Percentiles rank a stretch among this genome's conserved stretches.
These are phyloP conservation scores for Capsella bursapastoris DNA, from an alignment of 345 rosid species.

Conservation along the genomic window DNA sequence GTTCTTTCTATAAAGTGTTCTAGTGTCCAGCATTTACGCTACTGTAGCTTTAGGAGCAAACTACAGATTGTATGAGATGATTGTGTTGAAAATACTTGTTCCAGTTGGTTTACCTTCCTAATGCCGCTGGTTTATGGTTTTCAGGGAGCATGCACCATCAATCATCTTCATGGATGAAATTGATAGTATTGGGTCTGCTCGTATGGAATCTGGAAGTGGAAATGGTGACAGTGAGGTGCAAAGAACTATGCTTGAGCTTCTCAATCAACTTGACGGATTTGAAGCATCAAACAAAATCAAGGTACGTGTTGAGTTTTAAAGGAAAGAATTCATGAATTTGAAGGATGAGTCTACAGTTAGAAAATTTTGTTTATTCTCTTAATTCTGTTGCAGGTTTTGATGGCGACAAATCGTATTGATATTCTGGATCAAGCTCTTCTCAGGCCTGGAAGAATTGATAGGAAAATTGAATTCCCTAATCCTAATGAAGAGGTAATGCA, in stretches of 20 bases:
- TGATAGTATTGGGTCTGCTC: slow-evolving; percentile 96
- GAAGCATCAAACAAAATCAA: slow-evolving; percentile 99
- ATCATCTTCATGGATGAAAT: slow-evolving; percentile 99
- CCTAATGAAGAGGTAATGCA: slow-evolving; percentile 84
- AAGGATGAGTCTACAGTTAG: not conserved
- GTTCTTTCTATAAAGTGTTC: not conserved
- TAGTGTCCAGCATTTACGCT: not conserved
- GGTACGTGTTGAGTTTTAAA: slow-evolving; percentile 46
- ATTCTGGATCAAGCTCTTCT: slow-evolving; percentile 97
- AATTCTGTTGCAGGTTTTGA: slow-evolving; percentile 69
- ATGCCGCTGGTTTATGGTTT: not conserved
- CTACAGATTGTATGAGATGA: not conserved
- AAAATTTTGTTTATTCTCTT: not conserved
- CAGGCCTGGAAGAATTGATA: slow-evolving; percentile 96
- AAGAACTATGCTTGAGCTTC: slow-evolving; percentile 99
- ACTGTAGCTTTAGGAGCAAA: not conserved
- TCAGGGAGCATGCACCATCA: slow-evolving; percentile 98
- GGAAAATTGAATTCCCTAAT: slow-evolving; percentile 98
- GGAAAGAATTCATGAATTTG: not conserved
- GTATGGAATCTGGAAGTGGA: slow-evolving; percentile 99
- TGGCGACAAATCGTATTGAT: slow-evolving; percentile 99
- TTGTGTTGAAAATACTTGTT: not conserved
- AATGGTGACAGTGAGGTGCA: slow-evolving; percentile 99
- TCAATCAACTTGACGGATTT: slow-evolving; percentile 97
- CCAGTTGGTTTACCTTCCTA: slow-evolving; percentile 1